phyloP scores from a whole-genome alignment of 257 asterid genomes.

The Orobanche coerulescens region DNA sequence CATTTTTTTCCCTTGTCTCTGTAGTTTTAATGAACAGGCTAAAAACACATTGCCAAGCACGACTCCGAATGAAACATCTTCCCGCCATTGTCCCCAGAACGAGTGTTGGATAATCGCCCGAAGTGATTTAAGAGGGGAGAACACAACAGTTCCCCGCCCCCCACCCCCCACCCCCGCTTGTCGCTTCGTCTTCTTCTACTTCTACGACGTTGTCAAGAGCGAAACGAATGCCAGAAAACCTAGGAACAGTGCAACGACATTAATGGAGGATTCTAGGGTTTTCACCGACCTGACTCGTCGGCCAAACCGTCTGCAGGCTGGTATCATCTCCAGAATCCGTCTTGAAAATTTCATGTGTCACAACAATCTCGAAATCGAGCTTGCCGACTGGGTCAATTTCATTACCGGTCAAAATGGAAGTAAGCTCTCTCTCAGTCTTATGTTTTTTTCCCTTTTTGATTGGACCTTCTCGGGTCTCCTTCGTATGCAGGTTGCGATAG shows the following conservation, averaged over 20 bases:
- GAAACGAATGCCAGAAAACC: neutral
- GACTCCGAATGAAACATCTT: no score
- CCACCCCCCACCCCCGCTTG: neutral
- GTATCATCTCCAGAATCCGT: conserved; percentile 67
- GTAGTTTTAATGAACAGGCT: no score
- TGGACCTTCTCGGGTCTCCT: no score
- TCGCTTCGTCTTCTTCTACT: neutral
- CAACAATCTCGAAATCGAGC: conserved; percentile 65
- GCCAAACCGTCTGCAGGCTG: conserved; percentile 44
- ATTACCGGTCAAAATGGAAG: conserved; percentile 97
- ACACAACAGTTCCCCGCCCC: neutral
- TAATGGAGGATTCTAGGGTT: conserved; percentile 56
- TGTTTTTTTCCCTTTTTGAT: no score
- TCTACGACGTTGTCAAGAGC: neutral
- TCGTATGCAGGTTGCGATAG: no score
- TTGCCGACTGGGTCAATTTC: conserved; percentile 75
- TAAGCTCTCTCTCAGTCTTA: conserved; percentile 28
- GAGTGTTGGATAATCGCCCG: neutral
- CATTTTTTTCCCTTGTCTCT: no score
- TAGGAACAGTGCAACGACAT: neutral
- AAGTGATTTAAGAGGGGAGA: neutral
- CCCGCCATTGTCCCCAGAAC: conserved; percentile 19
- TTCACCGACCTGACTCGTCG: conserved; percentile 20
- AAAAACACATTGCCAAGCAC: no score
- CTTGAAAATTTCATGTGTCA: conserved; percentile 94